Conservation (phyloP, 306 rosid species). For the Begonia fuchsioides region DNA sequence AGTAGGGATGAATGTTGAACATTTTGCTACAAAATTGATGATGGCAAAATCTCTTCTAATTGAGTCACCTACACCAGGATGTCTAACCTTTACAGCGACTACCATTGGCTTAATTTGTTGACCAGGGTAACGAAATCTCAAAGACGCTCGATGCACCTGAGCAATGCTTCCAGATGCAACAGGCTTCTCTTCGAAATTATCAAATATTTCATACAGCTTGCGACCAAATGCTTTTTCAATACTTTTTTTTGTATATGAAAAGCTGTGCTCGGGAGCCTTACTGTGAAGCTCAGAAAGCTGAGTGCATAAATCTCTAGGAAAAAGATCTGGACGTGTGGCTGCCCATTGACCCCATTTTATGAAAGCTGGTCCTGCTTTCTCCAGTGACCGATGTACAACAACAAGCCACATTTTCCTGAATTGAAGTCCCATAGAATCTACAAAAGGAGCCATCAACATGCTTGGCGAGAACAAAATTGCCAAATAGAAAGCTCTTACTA, state of each 20-base stretch:
- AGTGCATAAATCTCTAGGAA: slow-evolving; percentile 79
- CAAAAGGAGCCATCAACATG: slow-evolving; percentile 76
- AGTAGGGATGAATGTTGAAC: slow-evolving; percentile 62
- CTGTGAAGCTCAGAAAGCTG: slow-evolving; percentile 80
- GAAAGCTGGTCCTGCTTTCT: slow-evolving; percentile 89
- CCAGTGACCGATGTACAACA: slow-evolving; percentile 70
- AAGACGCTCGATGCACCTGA: slow-evolving; percentile 87
- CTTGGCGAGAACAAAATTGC: slow-evolving; percentile 76
- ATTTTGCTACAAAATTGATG: slow-evolving; percentile 61
- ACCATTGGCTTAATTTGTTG: slow-evolving; percentile 50
- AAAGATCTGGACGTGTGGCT: slow-evolving; percentile 96
- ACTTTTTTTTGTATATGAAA: slow-evolving; percentile 77
- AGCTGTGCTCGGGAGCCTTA: slow-evolving; percentile 96
- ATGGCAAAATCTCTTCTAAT: slow-evolving; percentile 90
- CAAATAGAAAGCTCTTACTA: slow-evolving; percentile 62
- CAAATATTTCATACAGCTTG: slow-evolving; percentile 74
- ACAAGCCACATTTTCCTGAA: slow-evolving; percentile 71
- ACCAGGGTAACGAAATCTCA: slow-evolving; percentile 82
- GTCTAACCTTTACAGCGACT: slow-evolving; percentile 95
- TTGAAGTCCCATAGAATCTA: slow-evolving; percentile 48
- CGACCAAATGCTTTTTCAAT: slow-evolving; percentile 88
- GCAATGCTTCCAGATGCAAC: slow-evolving; percentile 99
- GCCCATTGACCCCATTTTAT: slow-evolving; percentile 99
- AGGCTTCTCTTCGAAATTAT: slow-evolving; percentile 85
- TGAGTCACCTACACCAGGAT: slow-evolving; percentile 96